Evolutionary conservation across 2,329 filamentous ascomycete species (phyloP).

Genomic region (Trichoderma gracile): DNA sequence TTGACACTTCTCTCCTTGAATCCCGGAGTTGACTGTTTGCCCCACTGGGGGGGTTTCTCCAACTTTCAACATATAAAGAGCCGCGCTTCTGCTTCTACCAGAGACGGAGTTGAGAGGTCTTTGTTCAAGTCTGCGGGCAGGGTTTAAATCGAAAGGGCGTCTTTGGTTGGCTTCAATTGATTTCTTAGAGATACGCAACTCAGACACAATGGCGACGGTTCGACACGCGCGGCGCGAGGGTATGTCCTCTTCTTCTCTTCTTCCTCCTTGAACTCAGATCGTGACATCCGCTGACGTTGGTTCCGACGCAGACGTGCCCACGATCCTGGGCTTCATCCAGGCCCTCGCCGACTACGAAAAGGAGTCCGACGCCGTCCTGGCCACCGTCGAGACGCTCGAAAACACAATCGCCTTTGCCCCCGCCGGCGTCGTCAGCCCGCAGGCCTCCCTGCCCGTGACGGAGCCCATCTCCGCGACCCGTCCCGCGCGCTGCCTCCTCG

Average conservation of each 20-base stretch:
- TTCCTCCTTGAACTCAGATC: neutral
- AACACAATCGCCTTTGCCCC: conserved; percentile 77
- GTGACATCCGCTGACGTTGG: conserved; percentile 10
- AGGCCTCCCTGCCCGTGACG: conserved; percentile 44
- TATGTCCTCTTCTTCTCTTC: neutral
- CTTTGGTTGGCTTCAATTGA: neutral
- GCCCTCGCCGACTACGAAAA: conserved; percentile 90
- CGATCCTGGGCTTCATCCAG: conserved; percentile 78
- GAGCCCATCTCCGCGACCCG: conserved; percentile 56
- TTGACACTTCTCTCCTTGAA: neutral
- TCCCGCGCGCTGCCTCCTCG: conserved; percentile 76
- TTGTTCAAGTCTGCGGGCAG: neutral
- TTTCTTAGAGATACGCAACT: neutral
- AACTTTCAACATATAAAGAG: conserved; percentile 2
- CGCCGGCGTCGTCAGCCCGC: conserved; percentile 47
- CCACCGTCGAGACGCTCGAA: conserved; percentile 71
- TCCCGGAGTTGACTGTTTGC: neutral
- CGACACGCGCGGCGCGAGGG: conserved; percentile 25
- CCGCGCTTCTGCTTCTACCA: neutral
- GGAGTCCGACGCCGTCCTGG: conserved; percentile 70
- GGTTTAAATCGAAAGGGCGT: neutral
- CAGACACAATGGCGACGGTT: conserved; percentile 16
- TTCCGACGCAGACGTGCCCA: conserved; percentile 65
- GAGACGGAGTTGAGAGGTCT: neutral
- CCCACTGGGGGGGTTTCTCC: neutral